Evolutionary conservation across 2,329 filamentous ascomycete genomes (phyloP).

Genomic region (Ramularia endophylla): DNA sequence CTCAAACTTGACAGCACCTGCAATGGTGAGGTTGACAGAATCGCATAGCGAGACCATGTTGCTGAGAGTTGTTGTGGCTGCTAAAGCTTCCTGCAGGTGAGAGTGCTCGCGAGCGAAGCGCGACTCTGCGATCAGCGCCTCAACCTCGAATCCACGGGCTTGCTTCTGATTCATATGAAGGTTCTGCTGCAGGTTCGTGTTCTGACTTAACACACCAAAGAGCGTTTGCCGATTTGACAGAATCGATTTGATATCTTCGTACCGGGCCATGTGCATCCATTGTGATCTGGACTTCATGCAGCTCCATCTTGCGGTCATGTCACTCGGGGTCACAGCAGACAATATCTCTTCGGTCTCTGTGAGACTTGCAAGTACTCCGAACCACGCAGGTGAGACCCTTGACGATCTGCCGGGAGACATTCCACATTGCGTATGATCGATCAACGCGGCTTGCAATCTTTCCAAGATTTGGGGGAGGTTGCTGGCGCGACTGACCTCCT

Average conservation of each 20-base stretch:
- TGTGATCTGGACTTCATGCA: conserved; percentile 59
- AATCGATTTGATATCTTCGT: conserved; percentile 72
- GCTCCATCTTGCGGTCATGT: conserved; percentile 57
- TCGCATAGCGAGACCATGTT: conserved; percentile 66
- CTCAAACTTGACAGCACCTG: conserved; percentile 72
- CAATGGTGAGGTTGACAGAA: conserved; percentile 66
- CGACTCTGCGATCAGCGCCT: conserved; percentile 70
- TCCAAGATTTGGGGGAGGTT: conserved; percentile 8
- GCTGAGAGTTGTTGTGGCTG: conserved; percentile 75
- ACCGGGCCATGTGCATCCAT: conserved; percentile 67
- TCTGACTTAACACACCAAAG: conserved; percentile 71
- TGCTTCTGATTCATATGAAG: conserved; percentile 57
- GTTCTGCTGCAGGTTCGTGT: conserved; percentile 55
- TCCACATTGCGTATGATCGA: conserved; percentile 9
- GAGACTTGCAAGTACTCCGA: conserved; percentile 60
- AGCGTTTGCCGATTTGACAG: conserved; percentile 77
- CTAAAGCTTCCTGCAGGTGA: conserved; percentile 78
- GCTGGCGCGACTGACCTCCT: conserved; percentile 50
- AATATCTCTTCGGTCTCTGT: conserved; percentile 78
- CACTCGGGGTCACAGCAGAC: conserved; percentile 51
- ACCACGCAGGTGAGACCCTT: conserved; percentile 20
- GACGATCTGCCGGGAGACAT: neutral
- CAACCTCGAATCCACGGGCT: conserved; percentile 66
- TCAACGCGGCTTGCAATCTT: conserved; percentile 8
- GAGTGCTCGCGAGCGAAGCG: conserved; percentile 72